phyloP scores from a whole-genome alignment of 192 early-diverging fungal genomes.

The Neocallimastix lanati region DNA sequence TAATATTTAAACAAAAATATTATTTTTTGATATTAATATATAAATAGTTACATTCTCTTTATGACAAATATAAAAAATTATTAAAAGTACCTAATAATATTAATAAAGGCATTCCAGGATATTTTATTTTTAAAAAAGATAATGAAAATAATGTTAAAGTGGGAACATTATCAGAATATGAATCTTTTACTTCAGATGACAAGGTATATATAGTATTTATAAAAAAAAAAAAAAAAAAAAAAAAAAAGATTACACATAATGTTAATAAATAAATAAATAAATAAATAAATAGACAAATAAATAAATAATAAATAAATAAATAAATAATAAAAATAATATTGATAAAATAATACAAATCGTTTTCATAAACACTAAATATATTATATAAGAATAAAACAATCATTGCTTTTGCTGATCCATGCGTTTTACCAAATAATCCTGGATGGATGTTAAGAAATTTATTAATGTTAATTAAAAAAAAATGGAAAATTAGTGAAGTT shows the following conservation, averaged over 20 bases:
- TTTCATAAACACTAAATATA: too few species aligned
- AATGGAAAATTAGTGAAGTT: slow-evolving; percentile 23
- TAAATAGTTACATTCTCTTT: neutral
- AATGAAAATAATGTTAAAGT: slow-evolving; percentile 6
- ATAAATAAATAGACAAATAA: too few species aligned
- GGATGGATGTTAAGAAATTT: slow-evolving; percentile 91
- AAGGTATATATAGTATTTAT: neutral
- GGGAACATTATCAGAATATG: slow-evolving; percentile 31
- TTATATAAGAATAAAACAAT: slow-evolving; percentile 2
- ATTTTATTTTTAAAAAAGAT: slow-evolving; percentile 11
- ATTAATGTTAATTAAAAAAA: slow-evolving; percentile 36
- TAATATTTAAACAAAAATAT: too few species aligned
- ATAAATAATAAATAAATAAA: too few species aligned
- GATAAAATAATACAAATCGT: too few species aligned
- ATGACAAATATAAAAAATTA: neutral
- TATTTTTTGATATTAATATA: too few species aligned
- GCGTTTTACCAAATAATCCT: slow-evolving; percentile 45
- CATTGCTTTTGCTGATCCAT: slow-evolving; percentile 78
- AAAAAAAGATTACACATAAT: too few species aligned
- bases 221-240: too few species aligned
- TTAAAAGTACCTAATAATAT: neutral
- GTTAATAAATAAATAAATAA: too few species aligned
- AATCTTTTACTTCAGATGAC: slow-evolving; percentile 18
- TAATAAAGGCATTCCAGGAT: slow-evolving; percentile 9
- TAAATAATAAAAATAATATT: too few species aligned